Base-by-base conservation (phyloP, 2,329 filamentous ascomycete genomes). In the Hypoxylon sp. region DNA sequence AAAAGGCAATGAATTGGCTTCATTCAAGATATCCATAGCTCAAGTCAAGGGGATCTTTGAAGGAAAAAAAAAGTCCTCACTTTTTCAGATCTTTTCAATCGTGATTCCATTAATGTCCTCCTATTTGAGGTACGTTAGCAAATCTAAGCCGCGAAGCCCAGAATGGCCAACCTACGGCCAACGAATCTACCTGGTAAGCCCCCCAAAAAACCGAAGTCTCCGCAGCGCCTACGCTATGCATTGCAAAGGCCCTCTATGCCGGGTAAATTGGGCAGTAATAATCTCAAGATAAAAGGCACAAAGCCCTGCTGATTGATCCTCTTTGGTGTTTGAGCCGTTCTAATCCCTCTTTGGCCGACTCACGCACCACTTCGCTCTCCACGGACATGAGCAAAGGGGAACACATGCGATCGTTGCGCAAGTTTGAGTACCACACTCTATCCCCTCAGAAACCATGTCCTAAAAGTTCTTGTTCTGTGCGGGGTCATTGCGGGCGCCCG, bases 381-480 rank as follows among this genome's bases (percentile, higher is more conserved):
- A 47, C 7, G 46, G 54, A 25, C 61, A 62, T 5, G 51, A 62
- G 54, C 51, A 69, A 43, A 61, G 21, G 19, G 63, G 34, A 12
- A 48, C 64, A 47, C 59, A 70, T 4, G 58, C 2, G 30, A 63
- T 29, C 19, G 54, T 29, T 7, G 50, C 30, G 50, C 61, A 65
- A 48, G 53, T 29, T 55, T 62, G 58, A 32, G 63, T 60, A 55
- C 67, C 64, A 54, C 67, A 69, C 64, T 63, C 61, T 45, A 70
- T 67, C 61, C 70, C 63, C 61, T 71, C 70, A 73, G 68, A 69
- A 56, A 71, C 65, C 60, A 66, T 73, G 69, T 67, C 61, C 74
- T 76, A 76, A 60, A 73, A 70, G 64, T 61, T 73, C 63, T 73
- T 74, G 58, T 70, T 68, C 62, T 70, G 65, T 41, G 55, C 55